A percentile compares a stretch with the other conserved stretches of the same genome.
phyloP scores from a whole-genome alignment of 495 filamentous ascomycete genomes.

The Stereocaulon alpinum region DNA sequence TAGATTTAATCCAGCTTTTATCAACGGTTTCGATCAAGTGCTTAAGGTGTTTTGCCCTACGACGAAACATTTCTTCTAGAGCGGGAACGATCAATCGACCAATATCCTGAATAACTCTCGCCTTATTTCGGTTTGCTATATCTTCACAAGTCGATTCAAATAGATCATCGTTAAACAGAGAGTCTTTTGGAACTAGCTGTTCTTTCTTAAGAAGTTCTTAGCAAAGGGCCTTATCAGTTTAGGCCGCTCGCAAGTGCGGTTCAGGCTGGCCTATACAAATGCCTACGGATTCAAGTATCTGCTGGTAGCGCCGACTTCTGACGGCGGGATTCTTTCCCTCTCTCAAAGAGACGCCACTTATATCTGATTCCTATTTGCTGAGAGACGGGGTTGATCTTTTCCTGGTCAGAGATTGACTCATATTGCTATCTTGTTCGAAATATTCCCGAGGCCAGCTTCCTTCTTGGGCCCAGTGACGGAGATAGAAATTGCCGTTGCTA shows the following conservation, averaged over 20 bases:
- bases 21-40: constrained; percentile 32
- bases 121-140: constrained; percentile 26
- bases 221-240: neutral
- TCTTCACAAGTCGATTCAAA: constrained; percentile 2
- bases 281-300: constrained; percentile 9
- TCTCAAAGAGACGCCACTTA: constrained; percentile 13
- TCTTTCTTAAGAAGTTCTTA: constrained; percentile 21
- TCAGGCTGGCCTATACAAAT: constrained; percentile 16
- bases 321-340: constrained; percentile 15
- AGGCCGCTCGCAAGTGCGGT: too few relatives aligned
- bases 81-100: constrained; percentile 29
- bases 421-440: too few relatives aligned
- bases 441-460: too few relatives aligned
- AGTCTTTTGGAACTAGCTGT: constrained; percentile 5
- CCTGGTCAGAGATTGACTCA: neutral
- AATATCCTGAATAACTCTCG: constrained; percentile 31
- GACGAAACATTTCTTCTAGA: constrained; percentile 23
- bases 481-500: too few relatives aligned
- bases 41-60: constrained; percentile 23
- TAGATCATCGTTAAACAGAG: constrained; percentile 12
- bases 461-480: too few relatives aligned
- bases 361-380: constrained; percentile 13
- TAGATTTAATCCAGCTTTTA: constrained; percentile 30
- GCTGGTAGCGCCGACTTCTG: constrained; percentile 15
- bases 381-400: constrained; percentile 15